Percentiles rank a stretch among this genome's conserved stretches.
These are phyloP conservation scores for Penicillium rolfsii DNA, from an alignment of 2,329 filamentous ascomycete genomes.

Conservation along the genomic window DNA sequence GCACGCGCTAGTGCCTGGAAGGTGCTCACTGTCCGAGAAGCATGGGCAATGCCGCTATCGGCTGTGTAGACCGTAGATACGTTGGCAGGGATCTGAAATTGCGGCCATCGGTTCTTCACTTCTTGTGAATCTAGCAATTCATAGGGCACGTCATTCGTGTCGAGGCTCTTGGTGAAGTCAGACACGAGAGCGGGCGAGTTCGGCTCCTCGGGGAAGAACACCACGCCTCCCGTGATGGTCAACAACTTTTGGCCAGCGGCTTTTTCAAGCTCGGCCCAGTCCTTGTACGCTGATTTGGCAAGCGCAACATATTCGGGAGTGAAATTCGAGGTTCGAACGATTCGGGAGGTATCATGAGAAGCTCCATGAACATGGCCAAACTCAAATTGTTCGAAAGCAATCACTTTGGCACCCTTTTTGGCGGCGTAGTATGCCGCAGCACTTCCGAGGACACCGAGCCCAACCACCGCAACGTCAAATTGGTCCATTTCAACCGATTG, in stretches of 20 bases:
- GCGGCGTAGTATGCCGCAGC: slow-evolving; percentile 34
- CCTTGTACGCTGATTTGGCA: slow-evolving; percentile 47
- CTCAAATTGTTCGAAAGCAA: slow-evolving; percentile 37
- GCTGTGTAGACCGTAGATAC: slow-evolving; percentile 31
- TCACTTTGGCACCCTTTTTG: slow-evolving; percentile 31
- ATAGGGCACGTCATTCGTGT: slow-evolving; percentile 26
- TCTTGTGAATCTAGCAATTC: slow-evolving; percentile 29
- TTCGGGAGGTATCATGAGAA: slow-evolving; percentile 37
- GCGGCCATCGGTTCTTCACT: slow-evolving; percentile 31
- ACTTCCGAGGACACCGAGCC: slow-evolving; percentile 34
- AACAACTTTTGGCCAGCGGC: slow-evolving; percentile 26
- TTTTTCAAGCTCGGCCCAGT: slow-evolving; percentile 35
- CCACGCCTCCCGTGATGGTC: slow-evolving; percentile 32
- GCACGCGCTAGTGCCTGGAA: slow-evolving; percentile 29
- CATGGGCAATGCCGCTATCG: slow-evolving; percentile 34
- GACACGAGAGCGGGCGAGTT: slow-evolving; percentile 11
- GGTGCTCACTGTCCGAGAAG: slow-evolving; percentile 27
- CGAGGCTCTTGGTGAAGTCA: slow-evolving; percentile 26
- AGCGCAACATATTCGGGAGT: slow-evolving; percentile 40
- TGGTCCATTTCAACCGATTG: slow-evolving; percentile 21
- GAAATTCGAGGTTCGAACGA: slow-evolving; percentile 34
- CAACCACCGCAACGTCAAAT: slow-evolving; percentile 34
- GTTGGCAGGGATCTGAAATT: slow-evolving; percentile 28
- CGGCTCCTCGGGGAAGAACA: slow-evolving; percentile 26
- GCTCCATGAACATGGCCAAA: slow-evolving; percentile 34